These are phyloP conservation scores for Sporothrix brasiliensis DNA, from an alignment of 2,329 filamentous ascomycete genomes.

Conservation along the genomic window DNA sequence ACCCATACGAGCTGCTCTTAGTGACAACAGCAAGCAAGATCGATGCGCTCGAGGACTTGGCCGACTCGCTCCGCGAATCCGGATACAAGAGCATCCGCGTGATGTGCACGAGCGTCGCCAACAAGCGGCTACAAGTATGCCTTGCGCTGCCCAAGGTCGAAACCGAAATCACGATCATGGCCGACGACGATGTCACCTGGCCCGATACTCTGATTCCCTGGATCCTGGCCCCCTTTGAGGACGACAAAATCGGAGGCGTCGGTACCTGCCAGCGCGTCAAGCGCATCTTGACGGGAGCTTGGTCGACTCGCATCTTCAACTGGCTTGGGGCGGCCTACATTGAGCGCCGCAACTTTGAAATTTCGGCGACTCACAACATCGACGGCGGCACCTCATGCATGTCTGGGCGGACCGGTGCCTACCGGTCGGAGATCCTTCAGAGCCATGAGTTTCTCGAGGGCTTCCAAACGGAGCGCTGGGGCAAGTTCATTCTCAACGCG, in stretches of 20 bases:
- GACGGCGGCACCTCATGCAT: conserved; percentile 97
- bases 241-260: conserved; percentile 80
- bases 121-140: conserved; percentile 93
- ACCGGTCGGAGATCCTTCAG: conserved; percentile 83
- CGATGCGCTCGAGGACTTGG: conserved; percentile 67
- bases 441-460: conserved; percentile 83
- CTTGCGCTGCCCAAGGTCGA: conserved; percentile 82
- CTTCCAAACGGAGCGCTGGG: conserved; percentile 91
- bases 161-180: conserved; percentile 86
- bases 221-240: conserved; percentile 91
- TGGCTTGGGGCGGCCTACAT: conserved; percentile 92
- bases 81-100: conserved; percentile 67
- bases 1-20: conserved; percentile 74
- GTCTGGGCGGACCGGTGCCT: conserved; percentile 90
- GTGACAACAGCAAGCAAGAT: conserved; percentile 85
- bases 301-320: conserved; percentile 71
- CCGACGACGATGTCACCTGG: conserved; percentile 95
- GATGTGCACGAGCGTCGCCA: conserved; percentile 79
- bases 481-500: conserved; percentile 85
- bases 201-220: conserved; percentile 82
- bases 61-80: conserved; percentile 54
- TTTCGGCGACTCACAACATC: conserved; percentile 90
- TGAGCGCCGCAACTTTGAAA: conserved; percentile 93
- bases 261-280: conserved; percentile 87
- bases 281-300: conserved; percentile 64